Base-by-base conservation (phyloP, 192 early-diverging fungal species). In the Podochytrium sp. region DNA sequence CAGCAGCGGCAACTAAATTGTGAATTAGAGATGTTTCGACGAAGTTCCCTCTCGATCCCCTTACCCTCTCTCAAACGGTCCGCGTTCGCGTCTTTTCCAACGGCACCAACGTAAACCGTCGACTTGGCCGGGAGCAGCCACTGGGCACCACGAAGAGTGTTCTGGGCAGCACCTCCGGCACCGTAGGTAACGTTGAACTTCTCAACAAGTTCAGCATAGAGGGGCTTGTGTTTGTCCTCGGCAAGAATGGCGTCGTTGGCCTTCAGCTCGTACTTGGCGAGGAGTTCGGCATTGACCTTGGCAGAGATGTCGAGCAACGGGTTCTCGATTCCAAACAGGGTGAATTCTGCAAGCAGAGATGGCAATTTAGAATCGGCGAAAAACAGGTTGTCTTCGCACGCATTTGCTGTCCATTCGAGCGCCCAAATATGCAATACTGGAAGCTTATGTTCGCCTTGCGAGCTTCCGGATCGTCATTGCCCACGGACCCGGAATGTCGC, bases 251-350 rank as follows among this genome's bases (percentile, higher is more conserved):
- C 93, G 80, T 94, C 91, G 87, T 99, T 97, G 70, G 93, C 87
- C 83, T 96, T 92, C 76, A 99, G 88, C 52, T 87, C 87, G 79
- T 93, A 97, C 88, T 96, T 95, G 41, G 78, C 78, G 55, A 99
- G 81, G 49, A 98, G 83, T 0, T 81, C 87, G 34, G 88, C 83
- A 71, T 88, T 80, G 37, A 91, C 94, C 34, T 87, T 82, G 73
- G 92, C 92, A 57, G 92, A 95, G 79, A 99, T 99, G 87, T 99
- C 97, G 73, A 99, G 91, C 73, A 99, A 85, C 50, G 97, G 97
- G 89, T 99, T 99, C 80, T 92, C 96, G 84, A 97, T 92, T 74
- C 93, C 95, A 75, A 98, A 88, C 68, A 99, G 74, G 71, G 75
- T 58, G 84, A 62, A 80, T 34, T 79, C 71, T 70, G 66, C n/a